These are phyloP conservation scores for Tricholoma sp. DNA, from an alignment of 768 basidiomycete genomes.

Conservation along the genomic window DNA sequence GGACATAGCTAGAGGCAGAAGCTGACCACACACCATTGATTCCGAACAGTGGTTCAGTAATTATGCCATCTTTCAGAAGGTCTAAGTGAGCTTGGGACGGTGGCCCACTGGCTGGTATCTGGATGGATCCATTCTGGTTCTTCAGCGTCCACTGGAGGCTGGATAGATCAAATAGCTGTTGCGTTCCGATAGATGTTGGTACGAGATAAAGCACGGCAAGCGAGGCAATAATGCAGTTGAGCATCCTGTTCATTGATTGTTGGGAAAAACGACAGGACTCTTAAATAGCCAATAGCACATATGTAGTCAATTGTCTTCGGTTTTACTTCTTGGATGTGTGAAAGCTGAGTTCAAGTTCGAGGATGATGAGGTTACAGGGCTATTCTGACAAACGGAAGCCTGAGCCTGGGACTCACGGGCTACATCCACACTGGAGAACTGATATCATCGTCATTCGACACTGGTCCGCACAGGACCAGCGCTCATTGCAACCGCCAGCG, in stretches of 20 bases:
- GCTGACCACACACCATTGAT: slow-evolving; percentile 38
- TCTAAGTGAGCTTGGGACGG: slow-evolving; percentile 55
- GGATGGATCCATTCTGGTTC: slow-evolving; percentile 49
- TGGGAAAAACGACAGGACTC: not conserved
- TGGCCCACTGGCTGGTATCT: slow-evolving; percentile 44
- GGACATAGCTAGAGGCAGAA: not conserved
- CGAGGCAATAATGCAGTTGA: not conserved
- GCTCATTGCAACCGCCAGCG: too few species aligned
- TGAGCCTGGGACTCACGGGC: too few species aligned
- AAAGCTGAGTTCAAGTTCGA: too few species aligned
- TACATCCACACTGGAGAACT: too few species aligned
- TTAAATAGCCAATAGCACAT: not conserved
- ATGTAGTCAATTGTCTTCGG: not conserved
- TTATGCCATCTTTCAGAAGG: slow-evolving; percentile 45
- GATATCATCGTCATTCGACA: too few species aligned
- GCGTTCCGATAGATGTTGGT: not conserved
- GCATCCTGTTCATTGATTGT: not conserved
- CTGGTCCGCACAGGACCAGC: too few species aligned
- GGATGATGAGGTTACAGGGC: too few species aligned
- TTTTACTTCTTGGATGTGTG: not conserved
- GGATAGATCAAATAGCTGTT: slow-evolving; percentile 38
- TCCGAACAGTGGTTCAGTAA: slow-evolving; percentile 47
- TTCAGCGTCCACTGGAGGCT: slow-evolving; percentile 46
- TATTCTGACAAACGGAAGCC: too few species aligned
- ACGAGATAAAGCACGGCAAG: not conserved